A percentile compares a stretch with the other conserved stretches of the same genome.
These are phyloP conservation scores for Penicillium taxi DNA, from an alignment of 495 filamentous ascomycete species.

Conservation along the genomic window DNA sequence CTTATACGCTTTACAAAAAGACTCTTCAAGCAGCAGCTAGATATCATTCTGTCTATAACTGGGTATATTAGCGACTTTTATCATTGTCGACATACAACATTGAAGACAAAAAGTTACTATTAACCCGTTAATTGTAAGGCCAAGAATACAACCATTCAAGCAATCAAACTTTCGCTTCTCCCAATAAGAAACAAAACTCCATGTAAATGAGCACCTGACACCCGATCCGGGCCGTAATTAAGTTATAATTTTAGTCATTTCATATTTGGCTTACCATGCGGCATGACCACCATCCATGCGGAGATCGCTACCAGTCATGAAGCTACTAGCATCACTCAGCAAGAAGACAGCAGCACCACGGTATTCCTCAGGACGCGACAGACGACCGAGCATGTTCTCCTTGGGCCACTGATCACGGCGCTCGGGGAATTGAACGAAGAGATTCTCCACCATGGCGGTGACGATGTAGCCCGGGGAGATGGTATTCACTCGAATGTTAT, in stretches of 20 bases:
- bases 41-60: too few relatives aligned
- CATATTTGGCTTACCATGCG: conserved; percentile 61
- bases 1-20: too few relatives aligned
- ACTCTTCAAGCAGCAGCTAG: too few relatives aligned
- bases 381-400: conserved; percentile 79
- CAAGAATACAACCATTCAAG: too few relatives aligned
- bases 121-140: neutral
- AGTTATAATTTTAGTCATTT: neutral
- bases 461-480: conserved; percentile 93
- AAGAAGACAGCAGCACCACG: conserved; percentile 74
- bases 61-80: too few relatives aligned
- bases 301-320: conserved; percentile 77
- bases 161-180: too few relatives aligned
- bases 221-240: neutral
- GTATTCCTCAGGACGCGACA: conserved; percentile 77
- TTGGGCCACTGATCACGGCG: conserved; percentile 68
- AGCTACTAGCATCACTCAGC: conserved; percentile 76
- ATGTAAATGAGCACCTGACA: too few relatives aligned
- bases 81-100: too few relatives aligned
- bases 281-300: conserved; percentile 76
- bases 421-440: conserved; percentile 71
- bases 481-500: conserved; percentile 91
- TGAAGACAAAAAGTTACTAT: conserved; percentile 1
- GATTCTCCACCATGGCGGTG: conserved; percentile 77
- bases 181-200: too few relatives aligned